phyloP scores from a whole-genome alignment of 345 rosid genomes.

The Clausena lansium region DNA sequence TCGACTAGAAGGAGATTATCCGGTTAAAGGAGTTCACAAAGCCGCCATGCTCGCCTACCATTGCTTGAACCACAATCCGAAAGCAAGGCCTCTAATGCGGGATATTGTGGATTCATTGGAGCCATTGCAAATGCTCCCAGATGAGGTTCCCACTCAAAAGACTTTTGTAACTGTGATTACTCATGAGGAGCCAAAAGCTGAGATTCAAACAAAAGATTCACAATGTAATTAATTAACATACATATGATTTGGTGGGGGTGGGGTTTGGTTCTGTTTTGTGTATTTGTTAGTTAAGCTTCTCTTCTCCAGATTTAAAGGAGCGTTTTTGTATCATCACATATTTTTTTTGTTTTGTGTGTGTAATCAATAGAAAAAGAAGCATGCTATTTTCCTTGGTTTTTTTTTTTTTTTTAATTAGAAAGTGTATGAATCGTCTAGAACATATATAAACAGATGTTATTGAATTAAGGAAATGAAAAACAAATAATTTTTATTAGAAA shows the following conservation, averaged over 20 bases:
- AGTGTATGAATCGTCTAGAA: too few relatives aligned
- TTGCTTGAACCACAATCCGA: constrained; percentile 87
- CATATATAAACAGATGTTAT: too few relatives aligned
- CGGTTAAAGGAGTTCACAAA: constrained; percentile 71
- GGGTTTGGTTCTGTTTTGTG: not conserved
- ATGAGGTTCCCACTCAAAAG: constrained; percentile 36
- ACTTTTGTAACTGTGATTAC: constrained; percentile 43
- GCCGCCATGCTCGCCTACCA: constrained; percentile 98
- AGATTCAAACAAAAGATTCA: constrained; percentile 31
- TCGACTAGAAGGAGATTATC: constrained; percentile 68
- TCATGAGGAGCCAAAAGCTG: constrained; percentile 38
- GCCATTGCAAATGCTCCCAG: constrained; percentile 62
- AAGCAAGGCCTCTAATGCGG: constrained; percentile 97
- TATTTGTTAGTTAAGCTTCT: constrained; percentile 7
- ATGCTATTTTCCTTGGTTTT: not conserved
- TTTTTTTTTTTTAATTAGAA: too few relatives aligned
- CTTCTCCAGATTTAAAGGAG: constrained; percentile 10
- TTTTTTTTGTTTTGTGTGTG: constrained; percentile 6
- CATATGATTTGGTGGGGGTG: not conserved
- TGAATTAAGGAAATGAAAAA: too few relatives aligned
- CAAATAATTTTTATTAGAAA: too few relatives aligned
- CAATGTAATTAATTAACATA: constrained; percentile 12
- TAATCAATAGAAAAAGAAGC: not conserved
- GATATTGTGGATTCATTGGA: constrained; percentile 93
- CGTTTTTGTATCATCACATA: constrained; percentile 10